These are phyloP conservation scores for Gonium pectorale DNA, from an alignment of 139 green algal species.

Conservation along the genomic window DNA sequence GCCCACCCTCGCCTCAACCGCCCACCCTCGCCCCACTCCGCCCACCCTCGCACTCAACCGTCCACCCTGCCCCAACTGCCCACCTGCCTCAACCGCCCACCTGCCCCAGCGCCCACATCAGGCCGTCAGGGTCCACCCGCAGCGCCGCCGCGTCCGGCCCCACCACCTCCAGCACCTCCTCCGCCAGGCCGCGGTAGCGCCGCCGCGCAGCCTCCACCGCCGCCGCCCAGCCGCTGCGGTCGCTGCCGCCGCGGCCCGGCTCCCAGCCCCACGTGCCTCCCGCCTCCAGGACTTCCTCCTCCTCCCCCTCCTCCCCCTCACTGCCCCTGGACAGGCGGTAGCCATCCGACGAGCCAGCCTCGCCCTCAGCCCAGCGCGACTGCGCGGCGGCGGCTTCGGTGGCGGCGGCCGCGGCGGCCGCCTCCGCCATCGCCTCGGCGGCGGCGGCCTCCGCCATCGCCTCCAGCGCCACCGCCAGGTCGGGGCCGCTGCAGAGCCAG, in stretches of 20 bases:
- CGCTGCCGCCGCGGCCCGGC: not conserved
- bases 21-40: not conserved
- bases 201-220: slow-evolving; percentile 8
- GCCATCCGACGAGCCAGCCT: not conserved
- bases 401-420: not conserved
- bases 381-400: not conserved
- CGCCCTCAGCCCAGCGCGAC: too few species aligned
- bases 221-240: not conserved
- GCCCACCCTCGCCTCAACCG: not conserved
- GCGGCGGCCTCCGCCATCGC: not conserved
- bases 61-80: not conserved
- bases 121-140: not conserved
- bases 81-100: not conserved
- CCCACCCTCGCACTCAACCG: not conserved
- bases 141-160: not conserved
- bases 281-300: not conserved
- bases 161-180: slow-evolving; percentile 25
- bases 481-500: not conserved
- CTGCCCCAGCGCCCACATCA: slow-evolving; percentile 37
- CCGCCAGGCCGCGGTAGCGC: not conserved
- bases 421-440: not conserved
- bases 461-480: slow-evolving; percentile 13
- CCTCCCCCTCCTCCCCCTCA: not conserved
- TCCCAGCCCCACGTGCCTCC: not conserved
- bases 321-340: too few species aligned